phyloP scores from a whole-genome alignment of 2,329 filamentous ascomycete genomes.

The Incumbomyces delicatus region DNA sequence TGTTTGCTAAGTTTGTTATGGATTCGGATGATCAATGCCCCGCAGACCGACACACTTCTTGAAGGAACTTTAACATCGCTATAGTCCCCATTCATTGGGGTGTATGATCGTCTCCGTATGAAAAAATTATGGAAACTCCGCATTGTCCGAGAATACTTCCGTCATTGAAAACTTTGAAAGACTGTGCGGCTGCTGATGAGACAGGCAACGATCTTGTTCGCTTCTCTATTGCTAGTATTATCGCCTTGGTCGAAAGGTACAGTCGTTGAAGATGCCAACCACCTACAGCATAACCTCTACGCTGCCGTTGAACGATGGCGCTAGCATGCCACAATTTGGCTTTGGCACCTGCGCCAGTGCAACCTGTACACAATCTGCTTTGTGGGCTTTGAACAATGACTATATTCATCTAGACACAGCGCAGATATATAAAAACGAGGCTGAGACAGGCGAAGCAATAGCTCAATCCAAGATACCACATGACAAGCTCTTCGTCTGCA shows the following conservation, averaged over 20 bases:
- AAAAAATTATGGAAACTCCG: no score
- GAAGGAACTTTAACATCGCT: no score
- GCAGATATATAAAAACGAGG: slow-evolving; percentile 60
- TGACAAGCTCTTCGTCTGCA: slow-evolving; percentile 58
- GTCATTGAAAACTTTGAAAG: no score
- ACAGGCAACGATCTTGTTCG: no score
- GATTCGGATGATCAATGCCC: no score
- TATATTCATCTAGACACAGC: slow-evolving; percentile 51
- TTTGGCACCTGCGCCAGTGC: slow-evolving; percentile 57
- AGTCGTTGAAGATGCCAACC: not conserved
- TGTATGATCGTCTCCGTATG: no score
- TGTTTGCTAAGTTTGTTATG: no score
- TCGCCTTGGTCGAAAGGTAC: not conserved
- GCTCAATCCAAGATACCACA: slow-evolving; percentile 45
- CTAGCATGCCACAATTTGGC: slow-evolving; percentile 55
- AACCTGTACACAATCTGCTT: slow-evolving; percentile 48
- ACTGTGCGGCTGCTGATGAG: no score
- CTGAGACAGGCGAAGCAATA: slow-evolving; percentile 54
- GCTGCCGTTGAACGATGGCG: slow-evolving; percentile 40
- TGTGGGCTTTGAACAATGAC: slow-evolving; percentile 44
- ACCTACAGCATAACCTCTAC: slow-evolving; percentile 36
- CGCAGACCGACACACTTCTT: no score
- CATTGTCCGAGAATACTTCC: no score
- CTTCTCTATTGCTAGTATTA: no score
- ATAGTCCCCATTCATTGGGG: no score